Evolutionary conservation across 768 basidiomycete genomes (phyloP).

Genomic region (Lentinula lateritia): DNA sequence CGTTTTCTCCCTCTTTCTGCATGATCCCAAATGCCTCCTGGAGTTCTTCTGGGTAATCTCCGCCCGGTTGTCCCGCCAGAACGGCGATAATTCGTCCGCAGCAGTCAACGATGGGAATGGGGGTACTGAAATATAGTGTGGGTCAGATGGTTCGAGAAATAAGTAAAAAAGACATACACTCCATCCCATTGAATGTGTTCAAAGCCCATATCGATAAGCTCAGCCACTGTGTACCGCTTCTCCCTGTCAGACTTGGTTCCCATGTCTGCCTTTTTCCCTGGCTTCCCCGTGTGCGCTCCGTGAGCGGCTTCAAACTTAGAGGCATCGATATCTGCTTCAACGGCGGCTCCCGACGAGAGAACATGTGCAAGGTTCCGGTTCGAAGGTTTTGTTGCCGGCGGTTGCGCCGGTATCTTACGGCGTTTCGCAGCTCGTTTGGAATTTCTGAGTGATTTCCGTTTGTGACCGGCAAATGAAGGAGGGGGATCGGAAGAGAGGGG

Average conservation of each 20-base stretch:
- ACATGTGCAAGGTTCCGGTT: background rate
- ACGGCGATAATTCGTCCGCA: background rate
- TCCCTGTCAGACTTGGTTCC: background rate
- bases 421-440: background rate
- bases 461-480: too few relatives aligned
- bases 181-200: background rate
- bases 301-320: background rate
- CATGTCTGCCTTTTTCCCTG: background rate
- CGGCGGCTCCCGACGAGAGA: background rate
- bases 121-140: background rate
- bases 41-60: background rate
- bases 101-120: background rate
- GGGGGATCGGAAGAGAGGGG: too few relatives aligned
- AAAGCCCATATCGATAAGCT: background rate
- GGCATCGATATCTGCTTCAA: background rate
- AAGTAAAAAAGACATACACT: background rate
- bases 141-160: too few relatives aligned
- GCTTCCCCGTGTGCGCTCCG: background rate
- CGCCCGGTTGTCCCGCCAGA: background rate
- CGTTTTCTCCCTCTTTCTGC: background rate
- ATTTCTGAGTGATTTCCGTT: too few relatives aligned
- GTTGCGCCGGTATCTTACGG: too few relatives aligned
- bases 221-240: background rate
- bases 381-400: background rate
- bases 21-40: background rate